Conservation (phyloP, 2,329 filamentous ascomycete species). For the Diaporthe longicolla region DNA sequence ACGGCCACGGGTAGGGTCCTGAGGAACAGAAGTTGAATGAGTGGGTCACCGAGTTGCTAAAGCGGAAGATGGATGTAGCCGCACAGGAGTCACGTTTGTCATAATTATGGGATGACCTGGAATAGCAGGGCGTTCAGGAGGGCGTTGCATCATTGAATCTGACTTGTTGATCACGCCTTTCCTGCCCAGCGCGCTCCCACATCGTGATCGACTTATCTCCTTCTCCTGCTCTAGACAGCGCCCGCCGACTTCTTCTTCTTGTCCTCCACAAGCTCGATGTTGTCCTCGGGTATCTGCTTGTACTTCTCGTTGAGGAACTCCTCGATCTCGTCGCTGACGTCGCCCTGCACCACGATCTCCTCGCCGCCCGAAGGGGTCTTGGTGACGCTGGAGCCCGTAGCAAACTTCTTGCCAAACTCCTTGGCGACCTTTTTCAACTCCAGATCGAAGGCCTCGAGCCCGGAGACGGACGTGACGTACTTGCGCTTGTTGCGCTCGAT, state of each 20-base stretch:
- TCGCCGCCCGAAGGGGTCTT: conserved; percentile 89
- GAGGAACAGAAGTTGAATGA: conserved; percentile 64
- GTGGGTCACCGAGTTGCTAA: background rate
- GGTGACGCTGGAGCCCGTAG: conserved; percentile 92
- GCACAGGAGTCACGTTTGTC: background rate
- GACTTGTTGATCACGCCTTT: conserved; percentile 2
- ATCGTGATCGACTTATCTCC: conserved; percentile 18
- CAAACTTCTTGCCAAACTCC: conserved; percentile 98
- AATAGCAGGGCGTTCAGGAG: conserved; percentile 25
- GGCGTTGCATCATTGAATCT: conserved; percentile 26
- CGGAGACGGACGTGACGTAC: conserved; percentile 92
- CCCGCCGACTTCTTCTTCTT: conserved; percentile 87
- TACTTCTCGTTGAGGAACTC: conserved; percentile 94
- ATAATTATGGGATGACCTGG: background rate
- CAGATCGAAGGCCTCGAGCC: conserved; percentile 89
- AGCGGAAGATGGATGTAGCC: background rate
- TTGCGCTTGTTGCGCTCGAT: conserved; percentile 99
- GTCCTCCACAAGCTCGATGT: conserved; percentile 94
- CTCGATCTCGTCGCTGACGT: conserved; percentile 93
- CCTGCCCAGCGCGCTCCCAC: background rate
- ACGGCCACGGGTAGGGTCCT: conserved; percentile 64
- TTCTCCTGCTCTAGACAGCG: conserved; percentile 45
- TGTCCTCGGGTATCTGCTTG: conserved; percentile 91
- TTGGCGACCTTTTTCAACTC: conserved; percentile 95
- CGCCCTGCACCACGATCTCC: conserved; percentile 97